Evolutionary conservation across 2,329 filamentous ascomycete species (phyloP).

Genomic region (Aureobasidium lini): DNA sequence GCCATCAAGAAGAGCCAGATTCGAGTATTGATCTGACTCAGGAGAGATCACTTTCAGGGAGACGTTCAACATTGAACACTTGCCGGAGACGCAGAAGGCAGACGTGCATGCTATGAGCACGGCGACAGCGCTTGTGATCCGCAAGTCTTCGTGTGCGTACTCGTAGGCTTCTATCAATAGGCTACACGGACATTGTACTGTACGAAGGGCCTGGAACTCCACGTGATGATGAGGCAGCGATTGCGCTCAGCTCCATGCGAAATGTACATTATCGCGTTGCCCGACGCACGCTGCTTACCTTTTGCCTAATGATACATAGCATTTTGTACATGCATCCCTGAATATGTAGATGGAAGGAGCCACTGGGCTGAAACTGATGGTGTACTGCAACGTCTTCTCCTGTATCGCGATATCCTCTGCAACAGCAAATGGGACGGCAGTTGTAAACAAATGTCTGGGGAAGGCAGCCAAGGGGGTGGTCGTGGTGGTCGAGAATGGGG

Average conservation of each 20-base stretch:
- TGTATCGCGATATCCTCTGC: not conserved
- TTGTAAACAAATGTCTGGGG: slow-evolving; percentile 6
- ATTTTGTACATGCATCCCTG: not conserved
- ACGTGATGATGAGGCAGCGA: not conserved
- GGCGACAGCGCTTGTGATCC: not conserved
- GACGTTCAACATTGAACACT: not conserved
- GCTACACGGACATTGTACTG: not conserved
- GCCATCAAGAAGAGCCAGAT: not conserved
- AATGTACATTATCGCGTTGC: not conserved
- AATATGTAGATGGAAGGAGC: not conserved
- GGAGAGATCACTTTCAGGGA: not conserved
- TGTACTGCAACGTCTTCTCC: not conserved
- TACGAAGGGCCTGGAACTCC: not conserved
- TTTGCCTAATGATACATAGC: not conserved
- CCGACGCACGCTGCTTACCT: not conserved
- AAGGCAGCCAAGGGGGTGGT: not conserved
- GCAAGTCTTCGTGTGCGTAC: not conserved
- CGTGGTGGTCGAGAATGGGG: not conserved
- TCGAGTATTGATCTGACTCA: not conserved
- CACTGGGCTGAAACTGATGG: not conserved
- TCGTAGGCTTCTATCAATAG: not conserved
- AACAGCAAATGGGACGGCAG: slow-evolving; percentile 6
- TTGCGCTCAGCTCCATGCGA: not conserved
- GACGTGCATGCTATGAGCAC: not conserved
- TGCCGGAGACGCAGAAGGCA: not conserved